Evolutionary conservation across 805 yeast genomes (phyloP), one percentile per base, ranked within the genome.

Genomic region (Metschnikowia sp.): DNA sequence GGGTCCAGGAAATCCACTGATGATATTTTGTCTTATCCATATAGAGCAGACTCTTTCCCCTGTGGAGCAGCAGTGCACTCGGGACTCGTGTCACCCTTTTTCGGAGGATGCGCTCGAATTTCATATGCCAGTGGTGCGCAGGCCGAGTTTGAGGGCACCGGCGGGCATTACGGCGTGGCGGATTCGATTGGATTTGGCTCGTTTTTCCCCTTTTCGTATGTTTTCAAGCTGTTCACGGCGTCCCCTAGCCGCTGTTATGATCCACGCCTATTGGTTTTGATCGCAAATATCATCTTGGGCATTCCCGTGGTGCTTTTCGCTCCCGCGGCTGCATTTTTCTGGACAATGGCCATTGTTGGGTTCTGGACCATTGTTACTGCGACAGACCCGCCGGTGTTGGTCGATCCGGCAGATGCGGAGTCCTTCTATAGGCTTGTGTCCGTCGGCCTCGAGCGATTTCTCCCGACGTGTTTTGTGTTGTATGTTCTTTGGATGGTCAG

Each of bases 11-110:
- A 57, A 44, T 49, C 49, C 19, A 44, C 48, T 5, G 65, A 58
- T 1, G 44, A 33, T 13, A 39, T 32, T 6, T 50, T 83, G 8
- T 69, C 88, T 0, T 56, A 67, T 26, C 90, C 91, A 0, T 91
- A 89, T 60, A 73, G 98, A 53, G 91, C 88, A 0, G 98, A 91
- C 66, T 88, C 96, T 1, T 90, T 74, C 57, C 84, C 92, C 0
- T 91, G 98, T 63, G 92, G 90, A 0, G 86, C 97, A 2, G 97
- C 94, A 0, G 79, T 87, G 4, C 97, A 91, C 64, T 82, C 91
- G 2, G 97, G 97, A 1, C 64, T 83, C 0, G 68, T 90, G 0
- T 84, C 94, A 0, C 84, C 92, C 11, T 59, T 74, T 28, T 70
- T 69, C 48, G 98, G 98, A 2, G 97, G 96, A 0, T 85, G 92